Evolutionary conservation across 2,329 filamentous ascomycete species (phyloP), one percentile per base, ranked within the genome.

Genomic region (Nakataea oryzae): DNA sequence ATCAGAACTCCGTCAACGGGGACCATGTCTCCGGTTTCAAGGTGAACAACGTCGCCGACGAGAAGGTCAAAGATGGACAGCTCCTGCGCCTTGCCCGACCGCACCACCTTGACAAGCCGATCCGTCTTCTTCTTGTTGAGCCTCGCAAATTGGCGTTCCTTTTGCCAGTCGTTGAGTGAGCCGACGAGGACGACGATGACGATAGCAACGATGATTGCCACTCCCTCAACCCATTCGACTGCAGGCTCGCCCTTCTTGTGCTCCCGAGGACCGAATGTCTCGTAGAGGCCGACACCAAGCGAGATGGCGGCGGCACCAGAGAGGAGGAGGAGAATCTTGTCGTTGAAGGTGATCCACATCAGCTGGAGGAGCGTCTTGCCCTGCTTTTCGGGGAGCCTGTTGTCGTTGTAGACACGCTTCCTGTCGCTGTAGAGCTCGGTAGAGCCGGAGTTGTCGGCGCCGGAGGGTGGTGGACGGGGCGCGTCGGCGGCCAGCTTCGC

Each of bases 331-430:
- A 92, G 76, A 3, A 93, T 87, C 72, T 92, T 93, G 79, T 93
- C 89, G 74, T 92, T 90, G 72, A 91, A 91, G 0, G 89, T 90
- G 68, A 92, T 89, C 89, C 89, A 92, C 74, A 90, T 88, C 55
- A 93, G 78, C 70, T 89, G 78, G 57, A 90, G 77, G 54, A 92
- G 80, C 65, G 78, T 87, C 76, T 91, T 92, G 57, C 87, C 82
- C 75, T 91, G 90, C 73, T 88, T 87, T 68, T 84, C 86, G 0
- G 89, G 89, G 47, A 93, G 75, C 56, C 84, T 79, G 70, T 93
- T 93, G 73, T 91, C 87, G 67, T 79, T 81, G 71, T 84, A 92
- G 32, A 91, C 83, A 47, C 88, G 86, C 69, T 85, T 86, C 63
- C 89, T 82, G 67, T 91, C 89, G 17, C 73, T 71, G 64, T 85